Evolutionary conservation across 169 alveolate genomes (phyloP).

Genomic region (Cryptosporidium xiaoi): DNA sequence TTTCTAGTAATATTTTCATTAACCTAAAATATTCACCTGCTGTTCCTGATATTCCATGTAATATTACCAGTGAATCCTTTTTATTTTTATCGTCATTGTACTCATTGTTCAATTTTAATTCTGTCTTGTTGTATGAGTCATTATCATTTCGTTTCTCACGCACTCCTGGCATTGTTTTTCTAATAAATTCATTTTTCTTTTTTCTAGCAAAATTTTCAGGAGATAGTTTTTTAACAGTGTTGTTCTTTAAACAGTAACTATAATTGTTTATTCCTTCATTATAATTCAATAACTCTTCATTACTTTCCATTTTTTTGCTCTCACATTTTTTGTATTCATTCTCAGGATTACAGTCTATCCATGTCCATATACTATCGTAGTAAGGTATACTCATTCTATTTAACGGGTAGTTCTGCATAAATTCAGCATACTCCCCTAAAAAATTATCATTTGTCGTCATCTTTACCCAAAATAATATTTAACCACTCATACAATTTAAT

Average conservation of each 20-base stretch:
- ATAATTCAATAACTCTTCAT: not conserved
- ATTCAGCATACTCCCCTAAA: constrained; percentile 3
- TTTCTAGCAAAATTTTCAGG: not conserved
- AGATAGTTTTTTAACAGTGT: no score
- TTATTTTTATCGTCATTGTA: not conserved
- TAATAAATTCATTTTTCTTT: not conserved
- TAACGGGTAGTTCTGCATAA: constrained; percentile 31
- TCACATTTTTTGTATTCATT: not conserved
- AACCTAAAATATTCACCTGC: constrained; percentile 66
- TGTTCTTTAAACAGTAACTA: not conserved
- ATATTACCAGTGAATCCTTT: not conserved
- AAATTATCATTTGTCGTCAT: not conserved
- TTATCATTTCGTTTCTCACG: not conserved
- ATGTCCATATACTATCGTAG: constrained; percentile 52
- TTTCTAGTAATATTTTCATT: constrained; percentile 23
- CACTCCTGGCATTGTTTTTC: not conserved
- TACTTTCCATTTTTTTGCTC: not conserved
- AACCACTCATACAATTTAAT: not conserved
- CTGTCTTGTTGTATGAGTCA: not conserved
- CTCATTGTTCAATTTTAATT: no score
- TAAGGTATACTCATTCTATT: constrained; percentile 32
- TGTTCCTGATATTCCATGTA: constrained; percentile 69
- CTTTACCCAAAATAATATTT: not conserved
- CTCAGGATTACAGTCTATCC: constrained; percentile 55
- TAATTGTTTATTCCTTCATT: not conserved